These are phyloP conservation scores for Agroathelia rolfsii DNA, from an alignment of 1,284 basidiomycete species.

Conservation along the genomic window DNA sequence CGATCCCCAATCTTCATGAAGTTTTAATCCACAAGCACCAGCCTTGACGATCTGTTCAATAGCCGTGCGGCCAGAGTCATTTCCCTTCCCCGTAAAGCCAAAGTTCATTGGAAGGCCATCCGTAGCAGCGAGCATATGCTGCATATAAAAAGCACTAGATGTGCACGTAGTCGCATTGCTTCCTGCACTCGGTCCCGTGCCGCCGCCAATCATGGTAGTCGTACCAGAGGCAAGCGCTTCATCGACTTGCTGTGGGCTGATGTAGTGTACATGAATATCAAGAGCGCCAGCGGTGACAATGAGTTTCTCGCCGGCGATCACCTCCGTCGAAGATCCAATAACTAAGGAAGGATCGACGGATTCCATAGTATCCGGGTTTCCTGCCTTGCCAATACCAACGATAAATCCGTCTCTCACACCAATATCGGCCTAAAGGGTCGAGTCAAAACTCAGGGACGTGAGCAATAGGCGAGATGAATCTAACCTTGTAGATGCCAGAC, in stretches of 20 bases:
- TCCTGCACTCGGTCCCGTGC: slow-evolving; percentile 88
- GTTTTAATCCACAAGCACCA: slow-evolving; percentile 86
- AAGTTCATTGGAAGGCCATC: slow-evolving; percentile 90
- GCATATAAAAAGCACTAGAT: slow-evolving; percentile 79
- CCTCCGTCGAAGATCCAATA: slow-evolving; percentile 85
- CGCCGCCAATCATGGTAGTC: slow-evolving; percentile 87
- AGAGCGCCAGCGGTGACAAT: slow-evolving; percentile 92
- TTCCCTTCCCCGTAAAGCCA: slow-evolving; percentile 89
- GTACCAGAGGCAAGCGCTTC: slow-evolving; percentile 65
- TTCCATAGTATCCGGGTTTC: slow-evolving; percentile 93
- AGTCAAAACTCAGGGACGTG: slow-evolving; percentile 5
- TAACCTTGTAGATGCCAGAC: slow-evolving; percentile 89
- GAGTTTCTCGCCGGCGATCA: slow-evolving; percentile 90
- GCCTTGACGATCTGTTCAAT: slow-evolving; percentile 81
- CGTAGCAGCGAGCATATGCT: slow-evolving; percentile 81
- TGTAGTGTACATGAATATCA: slow-evolving; percentile 89
- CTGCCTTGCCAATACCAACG: slow-evolving; percentile 88
- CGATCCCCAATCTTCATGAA: slow-evolving; percentile 98
- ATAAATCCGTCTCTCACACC: slow-evolving; percentile 85
- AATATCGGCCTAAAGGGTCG: slow-evolving; percentile 74
- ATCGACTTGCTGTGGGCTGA: slow-evolving; percentile 85
- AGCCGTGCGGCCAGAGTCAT: slow-evolving; percentile 69
- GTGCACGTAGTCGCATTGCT: slow-evolving; percentile 96
- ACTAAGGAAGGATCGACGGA: slow-evolving; percentile 68
- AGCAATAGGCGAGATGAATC: slow-evolving; percentile 7